Evolutionary conservation across 805 yeast species (phyloP).

Genomic region (Starmerella bombicola): DNA sequence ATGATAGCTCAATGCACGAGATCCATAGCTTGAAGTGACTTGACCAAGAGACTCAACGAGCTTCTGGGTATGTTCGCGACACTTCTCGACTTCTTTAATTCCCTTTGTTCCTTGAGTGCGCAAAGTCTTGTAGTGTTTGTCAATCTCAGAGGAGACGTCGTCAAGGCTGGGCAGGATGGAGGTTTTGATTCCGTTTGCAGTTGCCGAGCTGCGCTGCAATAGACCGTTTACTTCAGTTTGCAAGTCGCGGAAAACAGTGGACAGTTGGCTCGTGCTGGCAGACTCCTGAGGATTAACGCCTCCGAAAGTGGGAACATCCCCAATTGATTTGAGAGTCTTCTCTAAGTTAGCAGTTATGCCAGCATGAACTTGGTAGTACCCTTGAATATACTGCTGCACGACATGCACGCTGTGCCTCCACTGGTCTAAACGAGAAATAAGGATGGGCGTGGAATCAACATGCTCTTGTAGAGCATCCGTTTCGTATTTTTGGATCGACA

Average conservation of each 20-base stretch:
- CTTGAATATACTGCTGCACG: slow-evolving; percentile 26
- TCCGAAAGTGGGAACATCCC: slow-evolving; percentile 29
- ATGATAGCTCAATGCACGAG: slow-evolving; percentile 30
- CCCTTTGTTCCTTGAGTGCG: slow-evolving; percentile 28
- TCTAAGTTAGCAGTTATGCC: slow-evolving; percentile 26
- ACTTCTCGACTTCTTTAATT: slow-evolving; percentile 31
- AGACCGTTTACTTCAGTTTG: slow-evolving; percentile 28
- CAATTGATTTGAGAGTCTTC: slow-evolving; percentile 27
- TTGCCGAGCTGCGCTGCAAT: slow-evolving; percentile 30
- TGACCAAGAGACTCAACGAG: slow-evolving; percentile 31
- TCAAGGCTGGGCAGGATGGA: slow-evolving; percentile 36
- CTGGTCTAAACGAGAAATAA: slow-evolving; percentile 30
- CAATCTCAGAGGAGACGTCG: slow-evolving; percentile 32
- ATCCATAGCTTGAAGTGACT: slow-evolving; percentile 27
- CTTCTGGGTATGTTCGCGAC: slow-evolving; percentile 29
- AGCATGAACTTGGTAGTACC: slow-evolving; percentile 25
- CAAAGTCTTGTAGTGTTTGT: slow-evolving; percentile 35
- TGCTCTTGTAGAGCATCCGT: slow-evolving; percentile 22
- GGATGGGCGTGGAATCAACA: slow-evolving; percentile 30
- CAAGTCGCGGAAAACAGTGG: slow-evolving; percentile 28
- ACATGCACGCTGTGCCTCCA: slow-evolving; percentile 29
- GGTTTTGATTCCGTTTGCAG: slow-evolving; percentile 31
- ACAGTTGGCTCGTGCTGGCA: slow-evolving; percentile 18
- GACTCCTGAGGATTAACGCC: slow-evolving; percentile 1
- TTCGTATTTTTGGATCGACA: slow-evolving; percentile 22